Percentiles rank a stretch among this genome's conserved stretches.
phyloP scores from a whole-genome alignment of 2,329 filamentous ascomycete genomes.

The Neoascochyta sp. region DNA sequence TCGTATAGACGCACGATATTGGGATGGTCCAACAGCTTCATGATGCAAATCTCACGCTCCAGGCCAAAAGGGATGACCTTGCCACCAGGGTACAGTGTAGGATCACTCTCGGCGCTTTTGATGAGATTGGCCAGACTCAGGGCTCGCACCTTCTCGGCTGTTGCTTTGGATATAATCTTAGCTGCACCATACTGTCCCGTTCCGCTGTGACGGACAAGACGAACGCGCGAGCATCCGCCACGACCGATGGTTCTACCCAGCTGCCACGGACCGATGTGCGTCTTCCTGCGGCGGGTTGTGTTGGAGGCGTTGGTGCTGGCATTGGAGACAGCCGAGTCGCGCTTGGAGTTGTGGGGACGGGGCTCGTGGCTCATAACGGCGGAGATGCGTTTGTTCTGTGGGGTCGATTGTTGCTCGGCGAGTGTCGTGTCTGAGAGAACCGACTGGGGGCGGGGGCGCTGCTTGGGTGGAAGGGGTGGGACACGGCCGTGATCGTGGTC shows the following conservation, averaged over 20 bases:
- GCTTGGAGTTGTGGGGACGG: slow-evolving; percentile 47
- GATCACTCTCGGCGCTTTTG: slow-evolving; percentile 61
- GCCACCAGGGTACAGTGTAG: slow-evolving; percentile 53
- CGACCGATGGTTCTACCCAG: slow-evolving; percentile 84
- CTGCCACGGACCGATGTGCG: slow-evolving; percentile 90
- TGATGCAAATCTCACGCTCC: slow-evolving; percentile 91
- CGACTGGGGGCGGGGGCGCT: slow-evolving; percentile 46
- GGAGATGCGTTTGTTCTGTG: slow-evolving; percentile 53
- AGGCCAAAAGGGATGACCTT: slow-evolving; percentile 80
- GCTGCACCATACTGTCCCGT: slow-evolving; percentile 83
- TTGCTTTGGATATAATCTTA: slow-evolving; percentile 86
- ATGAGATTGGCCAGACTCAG: slow-evolving; percentile 82
- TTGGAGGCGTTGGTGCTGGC: slow-evolving; percentile 53
- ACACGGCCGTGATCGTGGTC: too few species aligned
- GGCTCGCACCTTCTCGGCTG: slow-evolving; percentile 75
- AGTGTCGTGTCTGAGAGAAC: slow-evolving; percentile 44
- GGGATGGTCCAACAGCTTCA: slow-evolving; percentile 92
- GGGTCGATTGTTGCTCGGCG: slow-evolving; percentile 24
- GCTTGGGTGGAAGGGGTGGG: slow-evolving; percentile 15
- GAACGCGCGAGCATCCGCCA: slow-evolving; percentile 83
- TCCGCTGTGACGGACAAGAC: slow-evolving; percentile 73
- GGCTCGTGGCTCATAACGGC: slow-evolving; percentile 48
- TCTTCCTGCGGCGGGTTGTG: slow-evolving; percentile 55
- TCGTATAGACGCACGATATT: slow-evolving; percentile 94
- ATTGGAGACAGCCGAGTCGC: slow-evolving; percentile 53